Evolutionary conservation across 257 asterid species (phyloP).

Genomic region (Anisodus acutangulus): DNA sequence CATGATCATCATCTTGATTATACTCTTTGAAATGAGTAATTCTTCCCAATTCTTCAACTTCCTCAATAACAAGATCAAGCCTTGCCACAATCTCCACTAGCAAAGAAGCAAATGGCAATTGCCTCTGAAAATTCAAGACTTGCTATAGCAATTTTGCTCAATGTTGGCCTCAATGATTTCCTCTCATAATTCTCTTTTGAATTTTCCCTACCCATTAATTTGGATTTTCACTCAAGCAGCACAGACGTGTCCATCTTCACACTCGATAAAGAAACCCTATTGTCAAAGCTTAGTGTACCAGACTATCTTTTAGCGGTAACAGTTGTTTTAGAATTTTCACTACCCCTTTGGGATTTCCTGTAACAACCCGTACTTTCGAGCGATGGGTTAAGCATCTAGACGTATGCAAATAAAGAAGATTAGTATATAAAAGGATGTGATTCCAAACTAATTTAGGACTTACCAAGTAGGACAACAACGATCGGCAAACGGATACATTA

Average conservation of each 20-base stretch:
- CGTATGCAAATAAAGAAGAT: too few species aligned
- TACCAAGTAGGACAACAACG: too few species aligned
- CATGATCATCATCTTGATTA: too few species aligned
- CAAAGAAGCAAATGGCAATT: slow-evolving; percentile 61
- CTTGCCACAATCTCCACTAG: slow-evolving; percentile 85
- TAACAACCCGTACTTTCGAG: too few species aligned
- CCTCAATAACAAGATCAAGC: slow-evolving; percentile 89
- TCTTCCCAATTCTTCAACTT: slow-evolving; percentile 88
- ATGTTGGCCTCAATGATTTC: slow-evolving; percentile 66
- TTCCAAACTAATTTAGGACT: too few species aligned
- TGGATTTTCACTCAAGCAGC: slow-evolving; percentile 65
- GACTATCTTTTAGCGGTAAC: not conserved
- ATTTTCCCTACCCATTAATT: slow-evolving; percentile 42
- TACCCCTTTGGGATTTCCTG: too few species aligned
- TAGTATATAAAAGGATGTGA: too few species aligned
- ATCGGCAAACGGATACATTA: too few species aligned
- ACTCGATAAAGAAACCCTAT: slow-evolving; percentile 46
- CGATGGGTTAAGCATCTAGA: too few species aligned
- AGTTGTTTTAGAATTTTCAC: too few species aligned
- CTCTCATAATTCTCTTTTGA: slow-evolving; percentile 47
- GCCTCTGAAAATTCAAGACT: slow-evolving; percentile 91
- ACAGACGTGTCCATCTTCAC: slow-evolving; percentile 78
- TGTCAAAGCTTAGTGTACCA: not conserved
- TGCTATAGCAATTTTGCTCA: slow-evolving; percentile 74
- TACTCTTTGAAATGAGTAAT: too few species aligned